Base-by-base conservation (phyloP, 176 grass and related monocot genomes). In the Zea luxurians region DNA sequence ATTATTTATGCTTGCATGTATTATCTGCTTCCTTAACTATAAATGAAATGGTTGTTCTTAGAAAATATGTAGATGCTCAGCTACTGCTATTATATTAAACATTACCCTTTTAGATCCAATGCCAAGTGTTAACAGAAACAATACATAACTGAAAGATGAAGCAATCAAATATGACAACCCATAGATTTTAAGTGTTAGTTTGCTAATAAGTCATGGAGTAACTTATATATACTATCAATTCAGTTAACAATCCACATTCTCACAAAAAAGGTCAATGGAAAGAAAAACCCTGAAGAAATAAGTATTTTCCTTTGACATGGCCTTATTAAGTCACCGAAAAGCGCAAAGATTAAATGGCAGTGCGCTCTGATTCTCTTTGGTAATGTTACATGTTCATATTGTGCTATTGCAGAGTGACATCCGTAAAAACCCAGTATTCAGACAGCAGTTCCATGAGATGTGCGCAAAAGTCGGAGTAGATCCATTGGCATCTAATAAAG, bases 401-500 rank as follows among this genome's bases (percentile, higher is more conserved):
- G 42, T 55, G 61, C 64, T 77, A 77, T 48, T 88, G 82, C 91
- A 99, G 96, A 94, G 80, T 86, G 96, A 99, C 68, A 99, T 99
- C 66, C 92, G 87, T 76, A 99, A 99, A 80, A 99, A 95, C 66
- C 92, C 90, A 1, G 62, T 87, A 69, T 99, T 99, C 74, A 95
- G 96, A 85, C 88, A 93, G 60, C 96, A 98, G 83, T 98, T 98
- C 48, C 96, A 98, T 90, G 96, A 98, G 76, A 98, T 98, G 96
- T 95, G 96, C 81, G 91, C 92, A 58, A 98, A 98, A 91, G 92
- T 98, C 50, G 96, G 96, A 59, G 92, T 95, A 47, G 96, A 98
- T 83, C 92, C 92, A 4, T 21, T 98, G 71, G 91, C 91, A 77
- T 98, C 91, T 38, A 98, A 98, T 73, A 98, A 98, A 85, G 91